phyloP scores from a whole-genome alignment of 2,329 filamentous ascomycete species.

The Sclerotinia spermophila region DNA sequence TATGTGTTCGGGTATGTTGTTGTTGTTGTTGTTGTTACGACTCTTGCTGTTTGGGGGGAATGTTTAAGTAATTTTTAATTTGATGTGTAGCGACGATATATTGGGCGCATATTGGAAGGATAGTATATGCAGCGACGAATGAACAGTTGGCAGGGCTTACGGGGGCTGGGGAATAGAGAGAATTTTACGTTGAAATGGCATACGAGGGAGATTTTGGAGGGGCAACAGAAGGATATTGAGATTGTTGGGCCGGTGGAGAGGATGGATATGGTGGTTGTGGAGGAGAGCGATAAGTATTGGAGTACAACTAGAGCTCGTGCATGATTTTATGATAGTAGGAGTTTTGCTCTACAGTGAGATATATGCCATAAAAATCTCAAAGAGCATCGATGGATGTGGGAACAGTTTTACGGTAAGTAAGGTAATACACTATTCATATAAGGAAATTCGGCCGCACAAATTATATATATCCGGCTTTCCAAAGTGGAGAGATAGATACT shows the following conservation, averaged over 20 bases:
- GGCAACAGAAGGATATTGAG: constrained; percentile 48
- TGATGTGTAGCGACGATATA: constrained; percentile 40
- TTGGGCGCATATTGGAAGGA: constrained; percentile 51
- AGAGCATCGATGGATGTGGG: neutral
- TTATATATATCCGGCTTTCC: neutral
- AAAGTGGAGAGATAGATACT: neutral
- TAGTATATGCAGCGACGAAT: constrained; percentile 50
- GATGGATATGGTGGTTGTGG: constrained; percentile 44
- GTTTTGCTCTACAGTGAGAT: neutral
- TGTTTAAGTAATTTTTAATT: neutral
- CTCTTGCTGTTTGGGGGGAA: neutral
- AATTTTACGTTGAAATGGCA: constrained; percentile 51
- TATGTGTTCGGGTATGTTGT: constrained; percentile 44
- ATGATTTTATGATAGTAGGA: neutral
- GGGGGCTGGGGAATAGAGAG: constrained; percentile 47
- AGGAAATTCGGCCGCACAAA: neutral
- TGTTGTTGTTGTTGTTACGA: constrained; percentile 20
- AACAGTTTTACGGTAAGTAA: neutral
- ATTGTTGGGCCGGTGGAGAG: constrained; percentile 47
- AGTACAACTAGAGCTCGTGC: constrained; percentile 31
- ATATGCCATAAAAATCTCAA: neutral
- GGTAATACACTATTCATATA: neutral
- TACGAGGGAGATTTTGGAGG: constrained; percentile 45
- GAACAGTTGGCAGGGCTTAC: constrained; percentile 45
- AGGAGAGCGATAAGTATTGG: constrained; percentile 48